These are phyloP conservation scores for Tieghemiomyces parasiticus DNA, from an alignment of 192 early-diverging fungal species.

Conservation along the genomic window DNA sequence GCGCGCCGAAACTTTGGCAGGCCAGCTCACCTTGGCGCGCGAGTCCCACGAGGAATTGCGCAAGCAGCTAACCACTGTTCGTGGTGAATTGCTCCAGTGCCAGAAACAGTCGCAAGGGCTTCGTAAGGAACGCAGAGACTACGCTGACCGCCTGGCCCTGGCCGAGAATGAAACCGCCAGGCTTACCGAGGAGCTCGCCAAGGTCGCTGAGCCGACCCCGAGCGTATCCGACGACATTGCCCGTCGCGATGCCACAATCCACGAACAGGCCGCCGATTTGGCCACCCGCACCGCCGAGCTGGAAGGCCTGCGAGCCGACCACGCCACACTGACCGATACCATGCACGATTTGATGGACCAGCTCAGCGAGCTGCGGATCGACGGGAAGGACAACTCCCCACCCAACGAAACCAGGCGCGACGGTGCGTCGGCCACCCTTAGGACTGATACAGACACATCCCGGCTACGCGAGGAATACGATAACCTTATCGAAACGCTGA, in stretches of 20 bases:
- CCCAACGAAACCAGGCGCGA: no score
- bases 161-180: background rate
- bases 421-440: no score
- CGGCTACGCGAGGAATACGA: no score
- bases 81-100: slow-evolving; percentile 7
- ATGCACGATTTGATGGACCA: background rate
- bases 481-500: no score
- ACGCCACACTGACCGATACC: background rate
- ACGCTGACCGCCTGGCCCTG: background rate
- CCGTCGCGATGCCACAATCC: no score
- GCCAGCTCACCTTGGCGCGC: background rate
- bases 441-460: no score
- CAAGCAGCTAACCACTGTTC: background rate
- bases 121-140: slow-evolving; percentile 2
- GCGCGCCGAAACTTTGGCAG: slow-evolving; percentile 10
- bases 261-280: no score
- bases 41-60: background rate
- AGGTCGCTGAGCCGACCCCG: no score
- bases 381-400: no score
- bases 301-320: background rate
- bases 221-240: no score
- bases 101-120: slow-evolving; percentile 11
- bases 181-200: background rate
- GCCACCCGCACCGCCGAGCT: no score
- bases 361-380: background rate